Percentiles rank a stretch among this genome's conserved stretches.
Evolutionary conservation across 495 filamentous ascomycete genomes (phyloP).

Genomic region (Penicillium lagena): DNA sequence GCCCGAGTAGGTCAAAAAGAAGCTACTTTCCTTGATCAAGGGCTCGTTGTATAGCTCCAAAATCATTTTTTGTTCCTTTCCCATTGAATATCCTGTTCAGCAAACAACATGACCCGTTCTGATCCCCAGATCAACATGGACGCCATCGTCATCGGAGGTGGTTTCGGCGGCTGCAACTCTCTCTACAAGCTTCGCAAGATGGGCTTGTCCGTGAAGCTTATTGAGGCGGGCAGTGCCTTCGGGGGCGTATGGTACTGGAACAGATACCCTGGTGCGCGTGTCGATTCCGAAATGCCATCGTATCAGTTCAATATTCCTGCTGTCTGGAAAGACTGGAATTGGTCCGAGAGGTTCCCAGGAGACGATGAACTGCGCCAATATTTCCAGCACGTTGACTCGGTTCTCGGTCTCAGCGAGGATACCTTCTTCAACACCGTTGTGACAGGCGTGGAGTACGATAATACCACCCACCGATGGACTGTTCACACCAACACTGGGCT

Average conservation of each 20-base stretch:
- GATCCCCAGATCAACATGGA: slow-evolving; percentile 18
- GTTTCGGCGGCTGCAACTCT: slow-evolving; percentile 31
- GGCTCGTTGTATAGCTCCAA: no score
- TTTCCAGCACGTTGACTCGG: slow-evolving; percentile 50
- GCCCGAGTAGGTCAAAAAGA: no score
- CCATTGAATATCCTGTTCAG: background rate
- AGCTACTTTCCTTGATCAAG: no score
- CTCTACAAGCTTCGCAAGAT: slow-evolving; percentile 32
- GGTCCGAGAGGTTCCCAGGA: slow-evolving; percentile 43
- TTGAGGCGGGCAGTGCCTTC: slow-evolving; percentile 40
- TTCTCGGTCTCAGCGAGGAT: slow-evolving; percentile 44
- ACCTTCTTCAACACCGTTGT: slow-evolving; percentile 45
- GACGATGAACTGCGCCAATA: slow-evolving; percentile 43
- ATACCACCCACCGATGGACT: slow-evolving; percentile 18
- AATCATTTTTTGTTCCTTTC: no score
- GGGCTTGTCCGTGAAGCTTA: slow-evolving; percentile 32
- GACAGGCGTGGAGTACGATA: slow-evolving; percentile 36
- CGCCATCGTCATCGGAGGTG: slow-evolving; percentile 27
- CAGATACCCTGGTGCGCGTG: slow-evolving; percentile 40
- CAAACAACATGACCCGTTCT: slow-evolving; percentile 10
- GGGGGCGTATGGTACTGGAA: slow-evolving; percentile 53
- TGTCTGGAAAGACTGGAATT: slow-evolving; percentile 46
- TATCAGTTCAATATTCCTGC: slow-evolving; percentile 47
- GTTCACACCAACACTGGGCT: slow-evolving; percentile 9
- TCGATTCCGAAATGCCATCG: slow-evolving; percentile 43